Conservation (phyloP, 805 yeast species). For the Myxozyma neotropica region DNA sequence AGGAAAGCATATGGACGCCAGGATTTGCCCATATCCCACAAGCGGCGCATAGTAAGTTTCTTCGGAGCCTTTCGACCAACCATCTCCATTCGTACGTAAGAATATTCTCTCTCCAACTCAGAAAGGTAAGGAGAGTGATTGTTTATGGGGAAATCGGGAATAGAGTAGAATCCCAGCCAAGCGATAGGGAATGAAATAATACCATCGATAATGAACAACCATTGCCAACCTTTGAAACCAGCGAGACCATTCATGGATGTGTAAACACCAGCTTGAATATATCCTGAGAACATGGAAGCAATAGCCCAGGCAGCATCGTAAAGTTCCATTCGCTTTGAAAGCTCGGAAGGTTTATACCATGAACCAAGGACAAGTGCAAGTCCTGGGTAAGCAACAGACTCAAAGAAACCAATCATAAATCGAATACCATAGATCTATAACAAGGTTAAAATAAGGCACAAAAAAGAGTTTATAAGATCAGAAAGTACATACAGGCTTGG, state of each 20-base stretch:
- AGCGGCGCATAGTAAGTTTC: conserved; percentile 23
- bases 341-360: conserved; percentile 59
- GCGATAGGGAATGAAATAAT: conserved; percentile 29
- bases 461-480: too few species aligned
- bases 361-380: conserved; percentile 40
- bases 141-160: conserved; percentile 66
- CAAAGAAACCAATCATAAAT: conserved; percentile 40
- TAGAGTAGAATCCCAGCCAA: conserved; percentile 41
- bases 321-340: conserved; percentile 60
- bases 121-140: conserved; percentile 55
- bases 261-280: conserved; percentile 60
- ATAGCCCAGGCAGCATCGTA: conserved; percentile 65
- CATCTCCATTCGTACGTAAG: conserved; percentile 30
- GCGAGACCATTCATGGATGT: conserved; percentile 51
- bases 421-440: conserved; percentile 34
- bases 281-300: conserved; percentile 64
- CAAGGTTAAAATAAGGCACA: neutral
- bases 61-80: conserved; percentile 29
- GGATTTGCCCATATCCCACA: conserved; percentile 6
- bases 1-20: conserved; percentile 33
- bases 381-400: conserved; percentile 65
- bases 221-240: conserved; percentile 68
- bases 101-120: conserved; percentile 26
- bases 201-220: conserved; percentile 33
- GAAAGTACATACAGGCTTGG: conserved; percentile 5